Evolutionary conservation across 176 grass and related monocot species (phyloP).

Genomic region (Cenchrus purpureus): DNA sequence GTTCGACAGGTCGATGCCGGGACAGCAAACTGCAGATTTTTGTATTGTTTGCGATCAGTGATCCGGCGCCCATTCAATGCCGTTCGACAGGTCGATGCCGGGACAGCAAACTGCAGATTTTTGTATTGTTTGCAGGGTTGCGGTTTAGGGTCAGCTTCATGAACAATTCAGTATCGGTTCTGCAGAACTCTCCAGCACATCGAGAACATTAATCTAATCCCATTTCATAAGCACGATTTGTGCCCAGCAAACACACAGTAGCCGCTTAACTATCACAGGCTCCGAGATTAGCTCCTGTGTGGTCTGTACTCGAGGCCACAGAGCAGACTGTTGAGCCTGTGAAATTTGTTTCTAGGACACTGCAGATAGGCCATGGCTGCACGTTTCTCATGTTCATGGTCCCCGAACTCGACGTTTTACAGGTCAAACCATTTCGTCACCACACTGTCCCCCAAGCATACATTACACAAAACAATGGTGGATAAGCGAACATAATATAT

Average conservation of each 20-base stretch:
- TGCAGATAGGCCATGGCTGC: constrained; percentile 15
- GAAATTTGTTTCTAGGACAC: constrained; percentile 29
- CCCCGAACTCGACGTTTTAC: constrained; percentile 29
- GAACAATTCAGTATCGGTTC: background rate
- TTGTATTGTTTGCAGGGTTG: background rate
- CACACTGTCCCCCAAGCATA: constrained; percentile 20
- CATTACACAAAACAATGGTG: background rate
- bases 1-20: constrained; percentile 2
- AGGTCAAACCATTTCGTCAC: constrained; percentile 44
- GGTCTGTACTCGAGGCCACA: constrained; percentile 32
- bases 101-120: background rate
- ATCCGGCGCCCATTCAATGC: background rate
- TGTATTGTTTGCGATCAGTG: background rate
- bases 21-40: background rate
- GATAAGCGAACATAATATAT: constrained; percentile 2
- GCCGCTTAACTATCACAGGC: constrained; percentile 11
- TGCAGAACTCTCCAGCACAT: constrained; percentile 20
- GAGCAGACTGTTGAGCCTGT: constrained; percentile 22
- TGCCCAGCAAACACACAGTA: background rate
- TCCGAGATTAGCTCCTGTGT: constrained; percentile 18
- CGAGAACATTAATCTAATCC: constrained; percentile 30
- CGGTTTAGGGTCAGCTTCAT: constrained; percentile 14
- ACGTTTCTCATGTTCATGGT: constrained; percentile 9
- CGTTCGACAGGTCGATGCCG: background rate
- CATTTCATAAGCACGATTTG: constrained; percentile 4